These are phyloP conservation scores for Danielia oregonensis DNA, from an alignment of 805 yeast species.

Conservation along the genomic window DNA sequence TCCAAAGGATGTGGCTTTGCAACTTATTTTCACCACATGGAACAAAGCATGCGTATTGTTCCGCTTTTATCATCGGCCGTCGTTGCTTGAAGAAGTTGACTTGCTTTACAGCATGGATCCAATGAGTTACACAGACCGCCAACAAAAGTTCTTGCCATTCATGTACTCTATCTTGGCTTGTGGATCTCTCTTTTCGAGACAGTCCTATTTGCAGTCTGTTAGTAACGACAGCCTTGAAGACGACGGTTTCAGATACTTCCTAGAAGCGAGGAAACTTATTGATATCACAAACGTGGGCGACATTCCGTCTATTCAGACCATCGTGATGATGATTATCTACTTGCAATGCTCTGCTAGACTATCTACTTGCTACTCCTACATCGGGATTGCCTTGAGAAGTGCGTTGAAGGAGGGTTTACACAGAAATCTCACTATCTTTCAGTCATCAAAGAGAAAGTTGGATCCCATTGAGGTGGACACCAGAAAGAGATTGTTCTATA, in stretches of 20 bases:
- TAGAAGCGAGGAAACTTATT: conserved; percentile 73
- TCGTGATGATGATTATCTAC: conserved; percentile 81
- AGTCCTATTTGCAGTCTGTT: conserved; percentile 1
- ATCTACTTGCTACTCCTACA: conserved; percentile 83
- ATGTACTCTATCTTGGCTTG: conserved; percentile 86
- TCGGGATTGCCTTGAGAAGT: conserved; percentile 81
- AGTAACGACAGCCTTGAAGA: conserved; percentile 49
- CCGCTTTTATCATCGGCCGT: conserved; percentile 82
- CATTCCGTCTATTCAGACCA: conserved; percentile 75
- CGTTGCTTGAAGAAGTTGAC: conserved; percentile 69
- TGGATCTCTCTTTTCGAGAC: conserved; percentile 71
- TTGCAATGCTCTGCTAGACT: conserved; percentile 85
- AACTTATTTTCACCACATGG: conserved; percentile 75
- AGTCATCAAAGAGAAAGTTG: conserved; percentile 46
- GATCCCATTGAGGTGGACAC: conserved; percentile 81
- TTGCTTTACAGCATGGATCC: conserved; percentile 76
- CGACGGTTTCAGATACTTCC: conserved; percentile 77
- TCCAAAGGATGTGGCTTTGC: conserved; percentile 66
- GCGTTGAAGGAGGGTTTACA: conserved; percentile 83
- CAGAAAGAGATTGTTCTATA: conserved; percentile 82
- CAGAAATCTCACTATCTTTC: conserved; percentile 53
- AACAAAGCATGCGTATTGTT: conserved; percentile 80
- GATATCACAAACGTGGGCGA: conserved; percentile 85
- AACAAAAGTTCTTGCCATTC: conserved; percentile 71
- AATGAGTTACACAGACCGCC: conserved; percentile 63